Conservation (phyloP, 768 basidiomycete species). For the Boletales sp. region DNA sequence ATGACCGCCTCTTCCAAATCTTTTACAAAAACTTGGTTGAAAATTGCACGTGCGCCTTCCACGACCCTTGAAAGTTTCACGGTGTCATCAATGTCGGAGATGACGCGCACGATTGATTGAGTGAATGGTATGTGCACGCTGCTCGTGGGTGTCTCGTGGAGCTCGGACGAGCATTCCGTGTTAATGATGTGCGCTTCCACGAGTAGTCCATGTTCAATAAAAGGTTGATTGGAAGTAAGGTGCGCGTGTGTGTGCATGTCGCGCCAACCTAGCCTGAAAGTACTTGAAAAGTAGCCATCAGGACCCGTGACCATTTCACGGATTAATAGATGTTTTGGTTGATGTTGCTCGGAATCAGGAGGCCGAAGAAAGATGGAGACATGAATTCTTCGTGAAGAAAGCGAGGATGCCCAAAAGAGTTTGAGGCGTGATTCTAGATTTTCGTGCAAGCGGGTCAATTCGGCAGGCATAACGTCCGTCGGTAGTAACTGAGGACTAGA, state of each 20-base stretch:
- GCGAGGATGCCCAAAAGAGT: slow-evolving; percentile 76
- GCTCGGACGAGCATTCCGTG: slow-evolving; percentile 38
- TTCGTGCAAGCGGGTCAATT: slow-evolving; percentile 55
- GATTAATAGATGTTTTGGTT: slow-evolving; percentile 45
- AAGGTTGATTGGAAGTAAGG: slow-evolving; percentile 52
- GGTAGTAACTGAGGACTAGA: slow-evolving; percentile 14
- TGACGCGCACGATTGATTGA: slow-evolving; percentile 65
- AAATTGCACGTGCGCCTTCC: slow-evolving; percentile 74
- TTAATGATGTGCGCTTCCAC: slow-evolving; percentile 46
- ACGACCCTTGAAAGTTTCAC: slow-evolving; percentile 66
- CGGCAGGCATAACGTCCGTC: slow-evolving; percentile 22
- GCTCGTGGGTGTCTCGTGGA: slow-evolving; percentile 32
- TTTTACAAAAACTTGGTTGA: slow-evolving; percentile 90
- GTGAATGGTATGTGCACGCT: slow-evolving; percentile 48
- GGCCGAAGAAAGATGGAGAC: slow-evolving; percentile 53
- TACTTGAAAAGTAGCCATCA: slow-evolving; percentile 73
- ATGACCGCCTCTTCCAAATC: slow-evolving; percentile 76
- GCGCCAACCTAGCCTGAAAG: slow-evolving; percentile 66
- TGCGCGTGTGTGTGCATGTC: slow-evolving; percentile 53
- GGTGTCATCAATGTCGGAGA: slow-evolving; percentile 95
- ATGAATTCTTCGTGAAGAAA: slow-evolving; percentile 59
- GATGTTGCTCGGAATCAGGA: slow-evolving; percentile 20
- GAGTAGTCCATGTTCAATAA: slow-evolving; percentile 45
- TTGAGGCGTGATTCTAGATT: slow-evolving; percentile 77
- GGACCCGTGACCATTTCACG: slow-evolving; percentile 53